phyloP scores from a whole-genome alignment of 352 stramenopile genomes.

The Globisporangium alternatum region DNA sequence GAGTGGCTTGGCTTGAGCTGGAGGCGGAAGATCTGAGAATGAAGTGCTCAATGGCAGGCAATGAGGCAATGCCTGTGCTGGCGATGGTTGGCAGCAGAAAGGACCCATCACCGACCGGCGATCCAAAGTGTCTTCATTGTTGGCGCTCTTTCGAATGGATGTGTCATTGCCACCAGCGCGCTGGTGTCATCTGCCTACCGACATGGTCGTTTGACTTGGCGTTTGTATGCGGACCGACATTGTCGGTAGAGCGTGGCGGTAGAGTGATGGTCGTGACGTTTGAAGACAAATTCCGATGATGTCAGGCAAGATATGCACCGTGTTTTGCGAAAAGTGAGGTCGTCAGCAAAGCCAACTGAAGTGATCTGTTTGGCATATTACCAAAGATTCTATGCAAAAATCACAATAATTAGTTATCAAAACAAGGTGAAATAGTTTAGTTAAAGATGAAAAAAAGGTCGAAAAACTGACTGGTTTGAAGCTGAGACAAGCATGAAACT shows the following conservation, averaged over 20 bases:
- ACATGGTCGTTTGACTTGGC: not conserved
- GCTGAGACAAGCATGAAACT: conserved; percentile 2
- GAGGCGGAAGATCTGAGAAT: conserved; percentile 5
- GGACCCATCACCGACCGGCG: not conserved
- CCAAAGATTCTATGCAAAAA: not conserved
- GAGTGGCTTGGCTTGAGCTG: not conserved
- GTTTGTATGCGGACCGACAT: conserved; percentile 3
- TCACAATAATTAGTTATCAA: not conserved
- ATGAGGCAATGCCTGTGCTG: not conserved
- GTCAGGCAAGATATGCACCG: not conserved
- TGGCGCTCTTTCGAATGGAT: conserved; percentile 1
- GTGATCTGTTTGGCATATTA: not conserved
- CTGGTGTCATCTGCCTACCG: not conserved
- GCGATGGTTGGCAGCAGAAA: not conserved
- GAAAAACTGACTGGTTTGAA: not conserved
- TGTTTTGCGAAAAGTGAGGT: not conserved
- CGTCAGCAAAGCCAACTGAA: not conserved
- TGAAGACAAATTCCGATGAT: conserved; percentile 1
- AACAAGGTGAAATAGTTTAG: not conserved
- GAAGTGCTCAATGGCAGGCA: not conserved
- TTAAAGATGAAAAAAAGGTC: not conserved
- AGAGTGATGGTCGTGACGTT: conserved; percentile 6
- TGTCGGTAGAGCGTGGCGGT: not conserved
- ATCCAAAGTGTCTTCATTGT: conserved; percentile 6
- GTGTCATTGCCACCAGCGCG: not conserved